Base-by-base conservation (phyloP, 2,329 filamentous ascomycete species). In the Metarhizium robertsii region DNA sequence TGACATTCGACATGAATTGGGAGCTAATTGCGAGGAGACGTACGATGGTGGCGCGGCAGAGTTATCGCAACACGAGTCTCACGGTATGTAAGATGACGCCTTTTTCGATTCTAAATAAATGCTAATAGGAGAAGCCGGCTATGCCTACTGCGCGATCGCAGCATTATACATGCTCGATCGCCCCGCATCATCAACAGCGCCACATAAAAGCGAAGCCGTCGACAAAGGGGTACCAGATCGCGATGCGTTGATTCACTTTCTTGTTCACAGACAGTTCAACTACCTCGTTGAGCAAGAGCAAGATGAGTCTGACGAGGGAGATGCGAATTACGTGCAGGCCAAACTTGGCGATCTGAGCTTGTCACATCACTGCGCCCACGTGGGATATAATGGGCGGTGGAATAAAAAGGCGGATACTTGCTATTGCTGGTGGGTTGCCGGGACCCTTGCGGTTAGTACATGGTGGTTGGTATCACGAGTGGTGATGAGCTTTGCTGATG, bases 381-480 rank as follows among this genome's bases (percentile, higher is more conserved):
- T 90, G 1, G 94, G 92, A 10, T 91, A 95, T 72, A 96, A 95
- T 65, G 94, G 94, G 30, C 84, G 94, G 52, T 85, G 83, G 67
- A 96, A 96, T 74, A 99, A 99, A 70, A 79, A 86, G 50, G 88
- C 89, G 10, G 94, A 99, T 71, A 97, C 94, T 0, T 99, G 94
- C 72, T 99, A 99, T 70, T 87, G 84, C 25, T 99, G 92, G 77
- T 99, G 94, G 94, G 90, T 89, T 0, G 79, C 80, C 4, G 90
- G 83, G 2, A 83, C 90, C 1, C 66, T 83, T 1, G 63, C 66
- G 53, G 75, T 79, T 65, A 58, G 70, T 52, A n/a, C 18, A 16
- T 30, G 20, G 13, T 2, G 47, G 16, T 18, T 32, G 29, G 40
- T 45, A 45, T 18, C 8, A 48, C 7, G 16, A 43, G 16, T 48